Percentiles rank a stretch among this genome's conserved stretches.
Evolutionary conservation across 2,329 filamentous ascomycete species (phyloP).

Genomic region (Arthrobotrys musiformis): DNA sequence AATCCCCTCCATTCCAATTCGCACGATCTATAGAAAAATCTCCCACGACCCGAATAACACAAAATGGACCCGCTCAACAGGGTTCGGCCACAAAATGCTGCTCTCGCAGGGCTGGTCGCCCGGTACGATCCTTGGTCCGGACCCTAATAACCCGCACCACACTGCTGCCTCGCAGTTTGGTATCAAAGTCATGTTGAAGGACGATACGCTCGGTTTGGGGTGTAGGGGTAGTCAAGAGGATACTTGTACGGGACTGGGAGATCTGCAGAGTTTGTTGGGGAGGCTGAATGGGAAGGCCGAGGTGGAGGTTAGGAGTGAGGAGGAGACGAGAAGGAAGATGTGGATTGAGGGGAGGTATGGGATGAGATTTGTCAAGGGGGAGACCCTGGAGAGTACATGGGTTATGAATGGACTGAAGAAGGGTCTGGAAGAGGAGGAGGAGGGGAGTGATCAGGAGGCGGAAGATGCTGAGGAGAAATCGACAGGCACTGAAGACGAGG

Average conservation of each 20-base stretch:
- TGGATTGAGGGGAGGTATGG: conserved; percentile 82
- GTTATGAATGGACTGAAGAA: conserved; percentile 61
- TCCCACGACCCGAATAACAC: conserved; percentile 95
- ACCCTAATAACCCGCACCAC: conserved; percentile 73
- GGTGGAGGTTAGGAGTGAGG: conserved; percentile 73
- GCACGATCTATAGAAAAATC: conserved; percentile 73
- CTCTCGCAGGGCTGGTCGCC: conserved; percentile 89
- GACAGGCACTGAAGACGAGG: conserved; percentile 56
- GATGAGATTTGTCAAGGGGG: conserved; percentile 89
- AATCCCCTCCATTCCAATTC: neutral
- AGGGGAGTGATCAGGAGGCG: conserved; percentile 53
- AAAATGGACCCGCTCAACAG: conserved; percentile 84
- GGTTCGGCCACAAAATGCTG: conserved; percentile 90
- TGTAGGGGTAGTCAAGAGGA: conserved; percentile 76
- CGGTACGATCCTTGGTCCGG: conserved; percentile 81
- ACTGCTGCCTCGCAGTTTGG: conserved; percentile 76
- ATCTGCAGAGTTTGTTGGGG: conserved; percentile 85
- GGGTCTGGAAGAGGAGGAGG: conserved; percentile 61
- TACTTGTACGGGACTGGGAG: conserved; percentile 84
- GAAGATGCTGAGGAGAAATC: conserved; percentile 48
- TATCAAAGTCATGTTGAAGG: conserved; percentile 85
- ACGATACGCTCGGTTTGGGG: conserved; percentile 89
- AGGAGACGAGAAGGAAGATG: conserved; percentile 76
- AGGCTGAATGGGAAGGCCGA: conserved; percentile 88
- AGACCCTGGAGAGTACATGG: conserved; percentile 73